These are phyloP conservation scores for Rhododendron henanense DNA, from an alignment of 148 eudicot species.

Conservation along the genomic window DNA sequence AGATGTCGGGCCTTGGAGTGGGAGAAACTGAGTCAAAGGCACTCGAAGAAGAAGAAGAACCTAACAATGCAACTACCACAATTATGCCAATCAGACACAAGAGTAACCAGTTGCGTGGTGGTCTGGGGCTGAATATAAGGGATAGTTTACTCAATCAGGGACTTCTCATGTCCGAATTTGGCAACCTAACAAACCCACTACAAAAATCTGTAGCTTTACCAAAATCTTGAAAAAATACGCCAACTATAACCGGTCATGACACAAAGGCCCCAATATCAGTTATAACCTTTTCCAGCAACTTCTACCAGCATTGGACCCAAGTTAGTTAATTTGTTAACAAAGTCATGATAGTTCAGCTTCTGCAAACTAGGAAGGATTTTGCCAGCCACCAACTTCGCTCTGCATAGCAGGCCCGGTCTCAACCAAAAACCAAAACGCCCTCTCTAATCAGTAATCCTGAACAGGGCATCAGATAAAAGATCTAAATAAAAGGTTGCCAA, in stretches of 20 bases:
- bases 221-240: constrained; percentile 35
- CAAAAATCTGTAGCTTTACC: constrained; percentile 19
- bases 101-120: constrained; percentile 65
- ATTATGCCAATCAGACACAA: constrained; percentile 53
- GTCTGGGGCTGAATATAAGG: constrained; percentile 45
- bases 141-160: constrained; percentile 52
- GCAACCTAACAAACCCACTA: constrained; percentile 11
- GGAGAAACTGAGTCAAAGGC: constrained; percentile 36
- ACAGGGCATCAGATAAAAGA: background rate
- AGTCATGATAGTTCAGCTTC: background rate
- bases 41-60: constrained; percentile 55
- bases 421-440: background rate
- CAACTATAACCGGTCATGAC: constrained; percentile 35
- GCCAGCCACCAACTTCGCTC: background rate
- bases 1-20: constrained; percentile 31
- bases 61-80: constrained; percentile 49
- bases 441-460: too few species aligned
- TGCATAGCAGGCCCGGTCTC: background rate
- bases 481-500: background rate
- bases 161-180: constrained; percentile 77
- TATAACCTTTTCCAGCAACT: constrained; percentile 12
- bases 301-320: constrained; percentile 14
- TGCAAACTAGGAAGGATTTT: background rate
- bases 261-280: constrained; percentile 11
- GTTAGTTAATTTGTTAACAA: background rate